A percentile compares a stretch with the other conserved stretches of the same genome.
Conservation (phyloP, 2,329 filamentous ascomycete species). For the Nigrospora osmanthi region DNA sequence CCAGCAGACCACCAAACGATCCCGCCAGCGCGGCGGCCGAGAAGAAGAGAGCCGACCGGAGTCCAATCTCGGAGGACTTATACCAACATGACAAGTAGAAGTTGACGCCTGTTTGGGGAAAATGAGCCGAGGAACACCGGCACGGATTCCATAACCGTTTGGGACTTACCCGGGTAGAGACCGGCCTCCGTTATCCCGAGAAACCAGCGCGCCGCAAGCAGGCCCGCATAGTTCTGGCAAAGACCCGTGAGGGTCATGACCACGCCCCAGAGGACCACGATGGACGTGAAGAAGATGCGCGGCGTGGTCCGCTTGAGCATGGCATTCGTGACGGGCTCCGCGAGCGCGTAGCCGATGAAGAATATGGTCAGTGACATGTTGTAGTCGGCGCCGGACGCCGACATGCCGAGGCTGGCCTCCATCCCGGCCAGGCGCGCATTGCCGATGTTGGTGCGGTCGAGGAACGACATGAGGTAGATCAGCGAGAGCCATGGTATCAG, state of each 20-base stretch:
- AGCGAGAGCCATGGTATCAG: background rate
- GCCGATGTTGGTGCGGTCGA: constrained; percentile 67
- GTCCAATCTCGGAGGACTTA: constrained; percentile 50
- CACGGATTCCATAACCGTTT: too few species aligned
- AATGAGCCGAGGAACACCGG: too few species aligned
- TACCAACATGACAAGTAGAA: constrained; percentile 85
- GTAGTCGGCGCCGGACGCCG: constrained; percentile 50
- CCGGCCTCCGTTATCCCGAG: constrained; percentile 71
- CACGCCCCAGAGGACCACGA: constrained; percentile 69
- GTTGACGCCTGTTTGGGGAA: constrained; percentile 37
- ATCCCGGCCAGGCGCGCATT: constrained; percentile 58
- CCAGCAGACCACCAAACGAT: constrained; percentile 67
- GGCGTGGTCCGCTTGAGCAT: constrained; percentile 72
- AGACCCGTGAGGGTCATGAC: constrained; percentile 65
- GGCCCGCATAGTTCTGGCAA: constrained; percentile 51
- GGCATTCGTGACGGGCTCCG: constrained; percentile 71
- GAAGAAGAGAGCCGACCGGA: constrained; percentile 61
- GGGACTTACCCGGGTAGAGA: constrained; percentile 55
- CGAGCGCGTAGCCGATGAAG: constrained; percentile 77
- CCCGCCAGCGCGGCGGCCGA: constrained; percentile 73
- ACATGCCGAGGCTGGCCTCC: constrained; percentile 50
- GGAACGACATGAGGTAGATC: constrained; percentile 64
- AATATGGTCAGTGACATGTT: constrained; percentile 74
- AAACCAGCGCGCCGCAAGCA: constrained; percentile 63
- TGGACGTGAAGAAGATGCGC: constrained; percentile 70